Evolutionary conservation across 345 rosid species (phyloP).

Genomic region (Hevea brasiliensis): DNA sequence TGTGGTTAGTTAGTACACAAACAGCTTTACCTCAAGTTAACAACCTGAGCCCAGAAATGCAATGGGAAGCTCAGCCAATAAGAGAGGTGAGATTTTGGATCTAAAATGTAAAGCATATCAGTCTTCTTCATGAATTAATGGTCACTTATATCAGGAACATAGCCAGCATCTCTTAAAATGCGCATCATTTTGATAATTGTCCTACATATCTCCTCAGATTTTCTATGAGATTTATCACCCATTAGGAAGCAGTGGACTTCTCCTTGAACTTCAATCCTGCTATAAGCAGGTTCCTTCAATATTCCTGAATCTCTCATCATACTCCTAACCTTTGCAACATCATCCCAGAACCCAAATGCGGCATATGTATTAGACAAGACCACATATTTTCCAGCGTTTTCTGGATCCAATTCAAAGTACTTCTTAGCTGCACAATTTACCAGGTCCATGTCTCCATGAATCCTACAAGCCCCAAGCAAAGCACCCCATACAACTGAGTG

Average conservation of each 20-base stretch:
- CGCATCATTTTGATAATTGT: constrained; percentile 44
- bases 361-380: constrained; percentile 68
- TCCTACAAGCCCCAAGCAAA: constrained; percentile 67
- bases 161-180: constrained; percentile 48
- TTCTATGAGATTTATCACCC: constrained; percentile 50
- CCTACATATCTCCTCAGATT: constrained; percentile 45
- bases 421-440: constrained; percentile 50
- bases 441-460: constrained; percentile 55
- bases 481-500: constrained; percentile 73
- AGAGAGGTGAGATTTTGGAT: neutral
- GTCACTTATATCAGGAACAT: constrained; percentile 33
- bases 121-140: constrained; percentile 18
- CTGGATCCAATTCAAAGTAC: constrained; percentile 57
- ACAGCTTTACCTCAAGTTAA: constrained; percentile 50
- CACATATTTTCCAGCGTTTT: constrained; percentile 64
- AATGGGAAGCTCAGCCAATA: constrained; percentile 6
- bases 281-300: constrained; percentile 61
- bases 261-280: constrained; percentile 64
- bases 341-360: constrained; percentile 56
- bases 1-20: constrained; percentile 61
- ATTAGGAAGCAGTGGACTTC: constrained; percentile 50
- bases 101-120: constrained; percentile 3
- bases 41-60: neutral
- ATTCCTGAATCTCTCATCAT: constrained; percentile 51
- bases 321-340: constrained; percentile 57